Evolutionary conservation across 2,329 filamentous ascomycete genomes (phyloP), one percentile per base, ranked within the genome.

Genomic region (Aspergillus puulaauensis): DNA sequence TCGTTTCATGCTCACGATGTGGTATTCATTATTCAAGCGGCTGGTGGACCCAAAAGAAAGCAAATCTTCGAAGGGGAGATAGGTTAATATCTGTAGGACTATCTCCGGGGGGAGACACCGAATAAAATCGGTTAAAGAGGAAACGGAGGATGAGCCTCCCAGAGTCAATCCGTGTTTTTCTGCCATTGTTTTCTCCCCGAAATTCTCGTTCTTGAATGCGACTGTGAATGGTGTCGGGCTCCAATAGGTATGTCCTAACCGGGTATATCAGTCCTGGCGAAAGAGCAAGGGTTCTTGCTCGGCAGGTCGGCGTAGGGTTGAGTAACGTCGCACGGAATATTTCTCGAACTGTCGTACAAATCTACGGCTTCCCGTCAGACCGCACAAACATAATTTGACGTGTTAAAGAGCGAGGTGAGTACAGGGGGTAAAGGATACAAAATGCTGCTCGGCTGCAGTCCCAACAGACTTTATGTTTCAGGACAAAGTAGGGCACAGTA

Each of bases 31-130:
- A 48, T 71, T 70, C 15, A 59, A 43, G 17, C 62, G 66, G 40
- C 60, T 72, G n/a, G 71, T 73, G 35, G 58, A 64, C 15, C 68
- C 69, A 50, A 74, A 73, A n/a, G 64, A 52, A 14, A 74, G 60
- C 12, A 75, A 57, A 17, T 67, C 65, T 17, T 63, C 44, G 31
- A 73, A 61, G 15, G 69, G 62, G 4, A 75, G 61, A 51, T 69
- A 59, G 21, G 67, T 65, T 12, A 74, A 66, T 19, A 75, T 70
- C 19, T 67, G 61, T 23, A 70, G 63, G 7, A 71, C 60, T 41
- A 74, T 51, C 59, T 75, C 72, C 24, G 67, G 50, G 2, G 73
- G 72, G 23, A 75, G 63, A 39, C 45, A 54, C 19, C 54, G 65
- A 47, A 73, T 56, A 27, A 46, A 57, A 52, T 62, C 64, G 7